These are phyloP conservation scores for Globisporangium solare DNA, from an alignment of 352 stramenopile species.

Conservation along the genomic window DNA sequence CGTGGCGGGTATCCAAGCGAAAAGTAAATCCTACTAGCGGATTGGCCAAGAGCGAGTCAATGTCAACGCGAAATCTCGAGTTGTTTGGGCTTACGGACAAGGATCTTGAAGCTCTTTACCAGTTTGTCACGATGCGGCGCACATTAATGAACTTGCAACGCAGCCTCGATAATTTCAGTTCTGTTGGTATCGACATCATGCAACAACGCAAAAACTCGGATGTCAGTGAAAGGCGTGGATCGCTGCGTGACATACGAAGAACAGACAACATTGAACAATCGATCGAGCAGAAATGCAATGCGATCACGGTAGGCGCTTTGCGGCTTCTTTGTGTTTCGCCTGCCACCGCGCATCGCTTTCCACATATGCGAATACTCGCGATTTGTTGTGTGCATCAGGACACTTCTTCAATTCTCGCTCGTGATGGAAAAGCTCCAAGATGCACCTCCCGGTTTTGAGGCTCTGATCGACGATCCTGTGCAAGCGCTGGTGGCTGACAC, in stretches of 20 bases:
- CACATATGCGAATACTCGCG: conserved; percentile 2
- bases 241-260: conserved; percentile 15
- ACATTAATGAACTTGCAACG: conserved; percentile 52
- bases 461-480: conserved; percentile 12
- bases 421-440: conserved; percentile 53
- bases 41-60: conserved; percentile 2
- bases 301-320: conserved; percentile 40
- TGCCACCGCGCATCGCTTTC: background rate
- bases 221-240: conserved; percentile 1
- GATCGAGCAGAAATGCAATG: conserved; percentile 49
- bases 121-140: conserved; percentile 45
- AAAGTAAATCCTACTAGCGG: conserved; percentile 12
- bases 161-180: conserved; percentile 37
- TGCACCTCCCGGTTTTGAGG: conserved; percentile 40
- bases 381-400: conserved; percentile 26
- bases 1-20: conserved; percentile 37
- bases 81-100: conserved; percentile 39
- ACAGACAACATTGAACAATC: conserved; percentile 33
- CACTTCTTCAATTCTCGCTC: conserved; percentile 49
- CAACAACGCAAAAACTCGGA: conserved; percentile 21
- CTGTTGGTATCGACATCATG: conserved; percentile 21
- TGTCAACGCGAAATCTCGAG: background rate
- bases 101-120: conserved; percentile 33
- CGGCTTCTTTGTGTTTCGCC: background rate
- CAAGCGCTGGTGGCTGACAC: background rate